These are phyloP conservation scores for Botrytis sinoallii DNA, from an alignment of 2,329 filamentous ascomycete genomes.

Conservation along the genomic window DNA sequence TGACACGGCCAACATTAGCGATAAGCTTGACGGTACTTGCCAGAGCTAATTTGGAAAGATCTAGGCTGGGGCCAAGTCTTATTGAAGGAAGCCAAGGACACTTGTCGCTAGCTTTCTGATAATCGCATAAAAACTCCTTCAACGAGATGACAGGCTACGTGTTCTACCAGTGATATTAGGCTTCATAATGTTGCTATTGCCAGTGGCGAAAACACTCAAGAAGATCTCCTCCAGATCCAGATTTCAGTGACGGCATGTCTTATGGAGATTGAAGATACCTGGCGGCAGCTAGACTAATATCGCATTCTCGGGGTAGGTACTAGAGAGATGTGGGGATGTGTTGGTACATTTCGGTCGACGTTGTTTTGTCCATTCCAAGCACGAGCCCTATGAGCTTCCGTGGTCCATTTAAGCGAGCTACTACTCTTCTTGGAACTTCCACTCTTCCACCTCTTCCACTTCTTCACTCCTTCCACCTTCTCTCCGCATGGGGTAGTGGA, in stretches of 20 bases:
- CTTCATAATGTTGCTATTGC: not conserved
- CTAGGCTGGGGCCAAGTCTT: not conserved
- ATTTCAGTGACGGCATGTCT: not conserved
- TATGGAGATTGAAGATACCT: not conserved
- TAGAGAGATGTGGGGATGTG: not conserved
- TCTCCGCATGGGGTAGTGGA: not conserved
- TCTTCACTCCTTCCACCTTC: not conserved
- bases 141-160: not conserved
- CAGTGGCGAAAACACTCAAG: not conserved
- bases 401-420: not conserved
- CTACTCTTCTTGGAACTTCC: not conserved
- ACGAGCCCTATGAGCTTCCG: not conserved
- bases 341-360: not conserved
- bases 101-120: not conserved
- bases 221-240: not conserved
- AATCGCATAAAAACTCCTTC: not conserved
- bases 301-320: not conserved
- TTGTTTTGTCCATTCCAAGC: not conserved
- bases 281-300: not conserved
- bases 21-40: not conserved
- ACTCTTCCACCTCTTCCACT: not conserved
- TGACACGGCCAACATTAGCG: not conserved
- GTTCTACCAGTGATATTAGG: not conserved
- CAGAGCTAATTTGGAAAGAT: not conserved
- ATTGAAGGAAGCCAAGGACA: not conserved